phyloP scores from a whole-genome alignment of 257 asterid genomes.

The Schizonepeta tenuifolia region DNA sequence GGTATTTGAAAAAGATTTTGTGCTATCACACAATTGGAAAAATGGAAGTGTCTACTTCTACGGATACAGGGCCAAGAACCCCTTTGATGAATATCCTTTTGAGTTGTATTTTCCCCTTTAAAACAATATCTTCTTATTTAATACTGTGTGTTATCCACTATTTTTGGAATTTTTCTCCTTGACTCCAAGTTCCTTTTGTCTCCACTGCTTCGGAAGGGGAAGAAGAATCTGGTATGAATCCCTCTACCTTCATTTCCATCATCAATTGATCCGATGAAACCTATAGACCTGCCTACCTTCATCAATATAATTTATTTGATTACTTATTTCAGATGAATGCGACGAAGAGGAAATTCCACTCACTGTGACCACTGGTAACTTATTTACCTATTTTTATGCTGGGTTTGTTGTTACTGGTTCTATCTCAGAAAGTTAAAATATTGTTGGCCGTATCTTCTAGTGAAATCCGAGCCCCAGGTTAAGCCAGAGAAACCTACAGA shows the following conservation, averaged over 20 bases:
- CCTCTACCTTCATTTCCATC: neutral
- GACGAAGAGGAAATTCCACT: slow-evolving; percentile 63
- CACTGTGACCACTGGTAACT: slow-evolving; percentile 53
- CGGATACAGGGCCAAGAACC: slow-evolving; percentile 68
- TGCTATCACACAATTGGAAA: slow-evolving; percentile 80
- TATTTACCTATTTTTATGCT: neutral
- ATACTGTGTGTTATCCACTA: neutral
- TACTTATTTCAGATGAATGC: slow-evolving; percentile 52
- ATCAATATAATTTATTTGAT: neutral
- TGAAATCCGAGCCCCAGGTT: slow-evolving; percentile 43
- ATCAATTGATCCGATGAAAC: neutral
- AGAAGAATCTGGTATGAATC: slow-evolving; percentile 47
- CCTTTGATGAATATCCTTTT: slow-evolving; percentile 75
- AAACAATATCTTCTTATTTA: neutral
- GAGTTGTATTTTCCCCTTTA: neutral
- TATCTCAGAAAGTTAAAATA: neutral
- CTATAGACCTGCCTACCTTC: neutral
- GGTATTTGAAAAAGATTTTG: slow-evolving; percentile 70
- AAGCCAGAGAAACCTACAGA: slow-evolving; percentile 57
- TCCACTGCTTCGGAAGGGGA: slow-evolving; percentile 41
- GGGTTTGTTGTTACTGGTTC: neutral
- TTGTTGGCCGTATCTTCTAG: slow-evolving; percentile 31
- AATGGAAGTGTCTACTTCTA: slow-evolving; percentile 73
- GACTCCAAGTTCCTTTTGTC: slow-evolving; percentile 35
- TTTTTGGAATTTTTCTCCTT: slow-evolving; percentile 46